Evolutionary conservation across 2,329 filamentous ascomycete species (phyloP), one percentile per base, ranked within the genome.

Genomic region (Diplodia sapinea): DNA sequence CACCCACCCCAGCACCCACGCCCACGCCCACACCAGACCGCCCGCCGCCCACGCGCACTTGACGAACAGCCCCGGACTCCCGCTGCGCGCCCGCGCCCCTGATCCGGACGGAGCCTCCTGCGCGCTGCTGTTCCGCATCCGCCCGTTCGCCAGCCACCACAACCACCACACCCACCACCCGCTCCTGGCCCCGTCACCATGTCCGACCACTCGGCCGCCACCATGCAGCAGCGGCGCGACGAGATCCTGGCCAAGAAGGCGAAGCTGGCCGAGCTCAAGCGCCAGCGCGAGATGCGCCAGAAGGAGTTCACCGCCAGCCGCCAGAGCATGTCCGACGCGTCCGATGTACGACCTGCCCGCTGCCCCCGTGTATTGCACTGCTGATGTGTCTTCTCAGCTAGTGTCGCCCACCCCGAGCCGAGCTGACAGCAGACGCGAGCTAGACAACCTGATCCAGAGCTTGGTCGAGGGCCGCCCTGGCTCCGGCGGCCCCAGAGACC

Each of bases 241-340:
- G 95, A 99, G 84, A 97, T 99, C 73, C 84, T 95, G 74, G 94
- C 93, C 73, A 99, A 99, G 83, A 94, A 92, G 84, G 94, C 94
- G 70, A 97, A 95, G 85, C 92, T 99, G 74, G 94, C 92, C 61
- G 95, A 98, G 85, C 87, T 99, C 72, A 97, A 97, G 83, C 88
- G 92, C 70, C 93, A 97, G 82, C 88, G 95, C 74, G 93, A 96
- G 79, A 83, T 94, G 73, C 87, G 94, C 69, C 88, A 92, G 71
- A 91, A 87, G 77, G 92, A 96, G 77, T 88, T 91, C 73, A 87
- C 85, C 69, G 86, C 86, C 70, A 88, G 84, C 72, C 88, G 93
- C 72, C 86, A 89, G 75, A 91, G 88, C 77, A 75, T 72, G 13
- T 88, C 88, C 69, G 86, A 87, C 76, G 82, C 87, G 63, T 86